These are phyloP conservation scores for Conticribra guillardii DNA, from an alignment of 108 stramenopile species.

Conservation along the genomic window DNA sequence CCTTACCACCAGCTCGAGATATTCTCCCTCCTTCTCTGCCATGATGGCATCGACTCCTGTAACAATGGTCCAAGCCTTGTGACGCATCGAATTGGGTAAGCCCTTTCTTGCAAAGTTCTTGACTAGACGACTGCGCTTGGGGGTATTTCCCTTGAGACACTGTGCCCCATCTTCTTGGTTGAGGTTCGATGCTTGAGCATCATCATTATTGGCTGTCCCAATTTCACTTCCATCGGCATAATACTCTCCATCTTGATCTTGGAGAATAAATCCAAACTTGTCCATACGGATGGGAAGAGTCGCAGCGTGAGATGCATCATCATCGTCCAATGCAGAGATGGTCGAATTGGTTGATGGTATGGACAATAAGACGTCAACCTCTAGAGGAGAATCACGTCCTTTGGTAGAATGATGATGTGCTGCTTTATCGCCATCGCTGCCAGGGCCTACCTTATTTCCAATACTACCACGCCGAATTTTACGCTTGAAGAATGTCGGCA, in stretches of 20 bases:
- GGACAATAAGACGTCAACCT: no score
- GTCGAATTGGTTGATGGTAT: neutral
- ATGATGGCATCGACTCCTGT: slow-evolving; percentile 21
- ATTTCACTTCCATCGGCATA: no score
- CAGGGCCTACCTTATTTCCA: neutral
- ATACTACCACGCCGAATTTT: neutral
- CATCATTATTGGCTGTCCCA: no score
- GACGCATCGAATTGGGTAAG: slow-evolving; percentile 11
- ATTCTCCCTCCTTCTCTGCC: slow-evolving; percentile 24
- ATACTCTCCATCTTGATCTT: no score
- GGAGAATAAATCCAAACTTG: neutral
- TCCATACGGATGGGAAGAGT: neutral
- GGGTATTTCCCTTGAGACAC: neutral
- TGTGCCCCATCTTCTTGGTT: no score
- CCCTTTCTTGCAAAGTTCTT: slow-evolving; percentile 2
- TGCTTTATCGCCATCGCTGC: neutral
- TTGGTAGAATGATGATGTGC: neutral
- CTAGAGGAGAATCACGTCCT: no score
- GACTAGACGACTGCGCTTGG: neutral
- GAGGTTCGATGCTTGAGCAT: no score
- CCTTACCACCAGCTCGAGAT: slow-evolving; percentile 1
- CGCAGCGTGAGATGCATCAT: neutral
- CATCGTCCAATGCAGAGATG: neutral
- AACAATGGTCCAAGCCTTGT: slow-evolving; percentile 21
- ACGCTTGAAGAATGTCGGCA: neutral